A percentile compares a stretch with the other conserved stretches of the same genome.
These are phyloP conservation scores for Diaporthe ilicicola DNA, from an alignment of 2,329 filamentous ascomycete species.

Conservation along the genomic window DNA sequence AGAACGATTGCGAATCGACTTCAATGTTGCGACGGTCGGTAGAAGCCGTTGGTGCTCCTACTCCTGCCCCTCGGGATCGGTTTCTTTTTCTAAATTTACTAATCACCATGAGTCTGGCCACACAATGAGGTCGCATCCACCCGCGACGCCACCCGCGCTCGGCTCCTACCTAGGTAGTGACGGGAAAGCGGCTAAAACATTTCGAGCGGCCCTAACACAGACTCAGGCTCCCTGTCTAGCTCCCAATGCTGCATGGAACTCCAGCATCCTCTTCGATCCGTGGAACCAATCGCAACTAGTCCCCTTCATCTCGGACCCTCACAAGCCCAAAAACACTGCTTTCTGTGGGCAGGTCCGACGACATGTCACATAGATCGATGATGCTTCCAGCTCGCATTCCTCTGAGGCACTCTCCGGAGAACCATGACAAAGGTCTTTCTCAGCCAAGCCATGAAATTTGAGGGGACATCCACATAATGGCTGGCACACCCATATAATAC, in stretches of 20 bases:
- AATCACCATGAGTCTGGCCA: no score
- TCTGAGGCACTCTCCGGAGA: not conserved
- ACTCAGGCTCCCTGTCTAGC: slow-evolving; percentile 10
- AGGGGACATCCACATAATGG: not conserved
- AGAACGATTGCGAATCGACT: not conserved
- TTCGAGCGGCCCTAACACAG: slow-evolving; percentile 5
- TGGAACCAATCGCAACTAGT: slow-evolving; percentile 18
- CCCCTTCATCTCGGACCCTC: slow-evolving; percentile 3
- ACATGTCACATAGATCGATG: slow-evolving; percentile 8
- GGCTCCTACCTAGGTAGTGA: not conserved
- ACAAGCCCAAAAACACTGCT: not conserved
- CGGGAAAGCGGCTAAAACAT: not conserved
- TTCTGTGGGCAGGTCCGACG: not conserved
- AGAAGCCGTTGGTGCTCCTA: no score
- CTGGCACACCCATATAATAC: not conserved
- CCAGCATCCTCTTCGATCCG: slow-evolving; percentile 18
- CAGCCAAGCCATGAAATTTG: not conserved
- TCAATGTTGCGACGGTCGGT: no score
- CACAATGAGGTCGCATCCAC: not conserved
- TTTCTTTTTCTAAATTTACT: slow-evolving; percentile 3
- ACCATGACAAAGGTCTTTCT: slow-evolving; percentile 12
- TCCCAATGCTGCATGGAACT: slow-evolving; percentile 13
- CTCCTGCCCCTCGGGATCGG: slow-evolving; percentile 11
- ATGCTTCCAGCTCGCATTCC: not conserved
- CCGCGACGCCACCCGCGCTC: slow-evolving; percentile 9